Base-by-base conservation (phyloP, 2,329 filamentous ascomycete genomes). In the Lojkania enalia region DNA sequence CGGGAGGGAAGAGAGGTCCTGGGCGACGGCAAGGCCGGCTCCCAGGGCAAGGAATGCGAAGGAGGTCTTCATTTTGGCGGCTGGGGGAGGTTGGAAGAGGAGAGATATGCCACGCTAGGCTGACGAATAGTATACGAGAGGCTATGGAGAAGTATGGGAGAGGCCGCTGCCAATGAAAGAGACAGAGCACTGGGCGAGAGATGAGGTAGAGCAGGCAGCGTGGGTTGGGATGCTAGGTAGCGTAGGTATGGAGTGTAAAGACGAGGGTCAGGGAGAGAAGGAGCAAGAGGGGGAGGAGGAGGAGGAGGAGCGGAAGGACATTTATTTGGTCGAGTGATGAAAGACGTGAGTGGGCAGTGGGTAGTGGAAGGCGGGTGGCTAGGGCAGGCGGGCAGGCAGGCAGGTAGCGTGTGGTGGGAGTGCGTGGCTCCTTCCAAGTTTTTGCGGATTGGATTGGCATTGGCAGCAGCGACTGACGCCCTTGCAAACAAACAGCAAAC, bases 41-140 rank as follows among this genome's bases (percentile, higher is more conserved):
- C 58, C 51, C 53, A 58, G 44, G 42, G 65, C 66, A 46, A 72
- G 55, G 61, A 71, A 41, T 46, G 63, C 61, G 46, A 71, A 60
- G 37, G 67, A 67, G 44, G 27, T 39, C 63, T 69, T 71, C 70
- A 72, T 72, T 46, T 55, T 65, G 58, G 42, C 35, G 13, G 49
- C 42, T 44, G 38, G 44, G 41, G 50, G 47, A n/a, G n/a, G n/a
- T n/a, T n/a, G n/a, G n/a, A n/a, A n/a, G n/a, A n/a, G n/a, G n/a
- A n/a, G n/a, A n/a, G 42, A 47, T 53, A 55, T 58, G 52, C 41
- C 51, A 42, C 44, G 45, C 45, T 55, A 55, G 57, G 39, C 9
- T 9, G 30, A 52, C 55, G 50, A 31, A 42, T 52, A 55, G 50
- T 44, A 52, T 54, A 37, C 31, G 35, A 19, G 42, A 31, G 48